Evolutionary conservation across 2,329 filamentous ascomycete species (phyloP).

Genomic region (Penicillium expansum): DNA sequence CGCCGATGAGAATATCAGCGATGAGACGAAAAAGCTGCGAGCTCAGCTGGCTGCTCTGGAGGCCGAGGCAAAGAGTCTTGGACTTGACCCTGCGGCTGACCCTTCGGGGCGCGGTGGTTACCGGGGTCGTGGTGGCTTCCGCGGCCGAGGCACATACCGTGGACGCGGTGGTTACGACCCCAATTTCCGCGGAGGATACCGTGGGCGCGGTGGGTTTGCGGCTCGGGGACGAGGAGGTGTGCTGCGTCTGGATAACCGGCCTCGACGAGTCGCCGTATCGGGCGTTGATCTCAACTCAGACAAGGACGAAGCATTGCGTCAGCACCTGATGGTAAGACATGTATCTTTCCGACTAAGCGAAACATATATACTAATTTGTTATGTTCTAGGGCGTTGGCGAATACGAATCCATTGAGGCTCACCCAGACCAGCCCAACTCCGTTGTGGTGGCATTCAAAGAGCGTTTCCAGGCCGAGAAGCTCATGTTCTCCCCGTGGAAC

Average conservation of each 20-base stretch:
- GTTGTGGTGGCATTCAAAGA: slow-evolving; percentile 49
- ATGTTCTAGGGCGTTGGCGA: slow-evolving; percentile 43
- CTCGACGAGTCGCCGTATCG: slow-evolving; percentile 53
- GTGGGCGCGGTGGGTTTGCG: slow-evolving; percentile 42
- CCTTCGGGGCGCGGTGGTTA: slow-evolving; percentile 32
- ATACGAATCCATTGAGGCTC: slow-evolving; percentile 46
- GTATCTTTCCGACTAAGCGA: neutral
- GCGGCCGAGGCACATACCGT: slow-evolving; percentile 41
- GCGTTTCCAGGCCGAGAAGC: slow-evolving; percentile 54
- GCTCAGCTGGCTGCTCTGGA: slow-evolving; percentile 56
- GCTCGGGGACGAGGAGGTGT: slow-evolving; percentile 49
- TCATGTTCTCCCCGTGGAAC: slow-evolving; percentile 47
- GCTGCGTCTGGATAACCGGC: slow-evolving; percentile 58
- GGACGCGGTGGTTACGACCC: slow-evolving; percentile 44
- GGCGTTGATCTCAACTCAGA: slow-evolving; percentile 48
- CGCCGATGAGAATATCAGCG: slow-evolving; percentile 39
- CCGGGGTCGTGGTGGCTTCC: slow-evolving; percentile 38
- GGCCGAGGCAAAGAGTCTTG: slow-evolving; percentile 54
- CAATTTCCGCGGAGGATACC: slow-evolving; percentile 40
- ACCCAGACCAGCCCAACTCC: slow-evolving; percentile 40
- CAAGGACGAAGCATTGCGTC: slow-evolving; percentile 56
- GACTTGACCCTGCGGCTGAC: slow-evolving; percentile 46
- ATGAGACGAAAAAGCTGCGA: slow-evolving; percentile 53
- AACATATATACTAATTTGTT: slow-evolving; percentile 9
- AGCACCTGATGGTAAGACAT: slow-evolving; percentile 52